Evolutionary conservation across 2,329 filamentous ascomycete genomes (phyloP), one percentile per base, ranked within the genome.

Genomic region (Immersiporthe knoxdaviesiana): DNA sequence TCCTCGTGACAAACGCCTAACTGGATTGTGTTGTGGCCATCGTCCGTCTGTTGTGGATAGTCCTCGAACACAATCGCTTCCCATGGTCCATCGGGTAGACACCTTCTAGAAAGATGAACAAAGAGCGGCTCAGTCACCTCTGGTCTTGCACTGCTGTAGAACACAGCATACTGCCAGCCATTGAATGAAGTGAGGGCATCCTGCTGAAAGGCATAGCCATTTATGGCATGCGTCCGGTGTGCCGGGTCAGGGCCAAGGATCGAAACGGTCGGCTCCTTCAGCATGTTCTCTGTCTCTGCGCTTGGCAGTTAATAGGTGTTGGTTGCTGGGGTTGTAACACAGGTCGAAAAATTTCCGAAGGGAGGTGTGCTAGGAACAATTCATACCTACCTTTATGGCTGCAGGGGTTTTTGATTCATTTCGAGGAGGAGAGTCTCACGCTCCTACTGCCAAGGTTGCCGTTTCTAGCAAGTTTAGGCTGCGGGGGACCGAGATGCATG

Each of bases 1-100:
- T 86, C 84, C 1, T 81, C 83, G 5, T 78, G 75, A 59, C 80
- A 84, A 58, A 85, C 82, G 2, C 84, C 84, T 71, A 86, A 78
- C 74, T 84, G 84, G 60, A 85, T 82, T 3, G 83, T 85, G 70
- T 86, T 86, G 73, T 86, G 84, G 3, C 84, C 83, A 68, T 86
- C 84, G 58, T 85, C 80, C 1, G 79, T 81, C 16, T 79, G 83
- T 73, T 86, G 84, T 21, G 81, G 76, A 62, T 86, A 86, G 74
- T 85, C 84, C 0, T 79, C 78, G 37, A 86, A 83, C 1, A 81
- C 78, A 44, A 85, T 73, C 12, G 79, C 81, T 72, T 85, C 78
- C 84, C 84, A 85, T 0, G 76, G 58, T 0, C 79, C 77, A 3
- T 74, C 73, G 0, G 81, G 78, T 5, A 85, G 78, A 44, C 78